Evolutionary conservation across 2,329 filamentous ascomycete genomes (phyloP).

Genomic region (Sordariomycetes sp.): DNA sequence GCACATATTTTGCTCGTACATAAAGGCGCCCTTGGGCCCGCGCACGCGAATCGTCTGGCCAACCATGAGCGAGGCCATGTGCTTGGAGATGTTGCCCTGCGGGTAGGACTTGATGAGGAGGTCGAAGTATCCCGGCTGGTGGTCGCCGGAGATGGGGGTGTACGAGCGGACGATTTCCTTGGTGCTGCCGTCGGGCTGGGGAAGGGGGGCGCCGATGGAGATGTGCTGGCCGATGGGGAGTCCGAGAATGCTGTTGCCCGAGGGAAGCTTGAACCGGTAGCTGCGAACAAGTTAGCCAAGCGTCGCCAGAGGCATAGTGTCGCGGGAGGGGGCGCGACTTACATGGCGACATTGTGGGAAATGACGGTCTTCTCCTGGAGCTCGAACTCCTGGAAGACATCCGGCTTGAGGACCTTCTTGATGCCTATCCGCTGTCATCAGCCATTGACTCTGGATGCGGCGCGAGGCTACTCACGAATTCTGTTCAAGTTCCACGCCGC

Average conservation of each 20-base stretch:
- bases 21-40: conserved; percentile 95
- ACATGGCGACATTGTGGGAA: conserved; percentile 98
- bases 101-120: conserved; percentile 97
- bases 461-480: conserved; percentile 47
- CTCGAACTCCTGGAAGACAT: conserved; percentile 83
- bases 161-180: conserved; percentile 89
- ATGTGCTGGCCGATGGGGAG: conserved; percentile 99
- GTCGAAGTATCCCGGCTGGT: conserved; percentile 86
- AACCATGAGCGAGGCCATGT: conserved; percentile 74
- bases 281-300: conserved; percentile 28
- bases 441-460: not conserved
- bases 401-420: conserved; percentile 78
- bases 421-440: conserved; percentile 44
- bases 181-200: conserved; percentile 56
- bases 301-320: not conserved
- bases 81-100: conserved; percentile 92
- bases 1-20: conserved; percentile 95
- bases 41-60: conserved; percentile 84
- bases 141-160: conserved; percentile 84
- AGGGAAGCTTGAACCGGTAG: conserved; percentile 87
- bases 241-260: conserved; percentile 72
- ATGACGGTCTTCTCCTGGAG: conserved; percentile 92
- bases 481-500: conserved; percentile 63
- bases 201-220: conserved; percentile 74
- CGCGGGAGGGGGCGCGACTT: conserved; percentile 19